Evolutionary conservation across 1,139 yeast genomes (phyloP).

Genomic region (Suhomyces coccinellae): DNA sequence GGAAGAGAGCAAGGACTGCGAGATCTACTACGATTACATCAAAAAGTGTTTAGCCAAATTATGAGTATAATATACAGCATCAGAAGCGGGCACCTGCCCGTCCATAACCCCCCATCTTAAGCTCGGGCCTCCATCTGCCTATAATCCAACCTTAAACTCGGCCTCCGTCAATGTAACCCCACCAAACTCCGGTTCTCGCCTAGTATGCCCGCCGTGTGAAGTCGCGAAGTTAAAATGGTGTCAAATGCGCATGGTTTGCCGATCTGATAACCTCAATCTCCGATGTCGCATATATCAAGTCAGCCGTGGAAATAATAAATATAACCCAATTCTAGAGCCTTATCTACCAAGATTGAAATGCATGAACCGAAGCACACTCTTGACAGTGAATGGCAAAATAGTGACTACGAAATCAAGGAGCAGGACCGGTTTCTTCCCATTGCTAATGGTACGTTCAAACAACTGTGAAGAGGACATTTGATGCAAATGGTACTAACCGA

Average conservation of each 20-base stretch:
- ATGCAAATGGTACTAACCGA: too few species aligned
- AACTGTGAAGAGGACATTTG: too few species aligned
- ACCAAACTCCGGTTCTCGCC: too few species aligned
- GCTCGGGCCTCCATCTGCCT: too few species aligned
- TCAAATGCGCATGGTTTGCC: constrained; percentile 2
- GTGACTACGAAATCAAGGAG: constrained; percentile 61
- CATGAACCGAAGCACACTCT: constrained; percentile 1
- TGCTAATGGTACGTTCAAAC: constrained; percentile 57
- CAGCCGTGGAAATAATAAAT: background rate
- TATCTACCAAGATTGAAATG: background rate
- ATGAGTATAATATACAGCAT: background rate
- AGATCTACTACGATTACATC: constrained; percentile 28
- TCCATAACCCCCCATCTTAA: too few species aligned
- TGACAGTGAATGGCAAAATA: constrained; percentile 18
- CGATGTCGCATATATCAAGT: constrained; percentile 12
- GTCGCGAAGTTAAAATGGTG: too few species aligned
- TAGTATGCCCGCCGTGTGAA: too few species aligned
- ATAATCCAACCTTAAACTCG: too few species aligned
- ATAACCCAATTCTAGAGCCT: background rate
- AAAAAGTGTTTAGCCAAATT: constrained; percentile 23
- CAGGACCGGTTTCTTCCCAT: constrained; percentile 86
- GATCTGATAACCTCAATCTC: constrained; percentile 13
- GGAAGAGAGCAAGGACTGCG: constrained; percentile 39
- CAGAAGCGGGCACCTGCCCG: too few species aligned
- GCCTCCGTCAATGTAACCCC: too few species aligned